Percentiles rank a stretch among this genome's conserved stretches.
Conservation (phyloP, 805 yeast genomes). For the Saturnispora gosingensis region DNA sequence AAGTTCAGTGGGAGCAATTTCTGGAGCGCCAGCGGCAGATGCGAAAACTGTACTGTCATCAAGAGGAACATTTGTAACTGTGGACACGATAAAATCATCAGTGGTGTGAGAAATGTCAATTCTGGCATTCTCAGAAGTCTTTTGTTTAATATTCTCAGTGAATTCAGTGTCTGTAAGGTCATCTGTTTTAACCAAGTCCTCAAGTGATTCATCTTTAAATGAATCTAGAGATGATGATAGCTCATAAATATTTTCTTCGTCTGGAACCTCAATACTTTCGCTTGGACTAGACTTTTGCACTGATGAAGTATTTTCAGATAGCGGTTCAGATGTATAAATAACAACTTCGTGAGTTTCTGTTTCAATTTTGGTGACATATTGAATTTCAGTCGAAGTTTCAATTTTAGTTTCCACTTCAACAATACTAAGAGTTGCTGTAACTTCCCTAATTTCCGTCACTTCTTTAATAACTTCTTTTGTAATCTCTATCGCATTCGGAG, state of each 20-base stretch:
- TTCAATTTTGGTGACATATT: conserved; percentile 1
- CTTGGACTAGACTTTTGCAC: background rate
- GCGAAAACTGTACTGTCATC: background rate
- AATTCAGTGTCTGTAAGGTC: background rate
- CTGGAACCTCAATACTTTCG: background rate
- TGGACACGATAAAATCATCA: background rate
- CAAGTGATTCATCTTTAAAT: background rate
- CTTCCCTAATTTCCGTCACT: conserved; percentile 8
- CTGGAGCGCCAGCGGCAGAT: background rate
- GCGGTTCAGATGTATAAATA: background rate
- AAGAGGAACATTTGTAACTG: background rate
- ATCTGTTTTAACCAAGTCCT: background rate
- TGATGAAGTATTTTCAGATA: too few relatives aligned
- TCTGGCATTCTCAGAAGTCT: background rate
- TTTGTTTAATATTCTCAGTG: background rate
- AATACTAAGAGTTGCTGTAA: conserved; percentile 7
- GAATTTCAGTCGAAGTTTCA: conserved; percentile 4
- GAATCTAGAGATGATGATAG: too few relatives aligned
- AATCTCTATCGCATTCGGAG: conserved; percentile 7
- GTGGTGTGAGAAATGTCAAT: background rate
- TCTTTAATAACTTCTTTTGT: conserved; percentile 9
- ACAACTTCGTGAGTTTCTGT: background rate
- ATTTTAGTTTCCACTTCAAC: conserved; percentile 8
- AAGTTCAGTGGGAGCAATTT: background rate
- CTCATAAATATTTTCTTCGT: too few relatives aligned